Evolutionary conservation across 257 asterid genomes (phyloP).

Genomic region (Solanum bulbocastanum): DNA sequence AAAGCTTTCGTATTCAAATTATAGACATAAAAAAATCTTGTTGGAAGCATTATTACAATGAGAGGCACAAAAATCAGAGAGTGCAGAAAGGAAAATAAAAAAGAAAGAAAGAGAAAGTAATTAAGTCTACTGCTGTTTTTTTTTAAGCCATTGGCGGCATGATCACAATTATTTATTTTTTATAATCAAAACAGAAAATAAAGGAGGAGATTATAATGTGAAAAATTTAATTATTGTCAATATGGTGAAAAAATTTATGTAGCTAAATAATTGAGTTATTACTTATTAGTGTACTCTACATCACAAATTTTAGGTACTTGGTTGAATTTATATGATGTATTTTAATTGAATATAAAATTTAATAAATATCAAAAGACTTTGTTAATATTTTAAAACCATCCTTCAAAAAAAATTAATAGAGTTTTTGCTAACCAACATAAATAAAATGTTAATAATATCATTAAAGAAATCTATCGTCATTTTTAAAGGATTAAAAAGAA

Average conservation of each 20-base stretch:
- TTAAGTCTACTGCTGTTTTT: neutral
- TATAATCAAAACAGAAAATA: neutral
- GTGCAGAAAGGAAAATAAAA: neutral
- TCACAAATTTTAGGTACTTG: neutral
- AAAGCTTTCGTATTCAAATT: too few relatives aligned
- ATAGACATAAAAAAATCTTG: too few relatives aligned
- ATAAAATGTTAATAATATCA: neutral
- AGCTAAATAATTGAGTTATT: neutral
- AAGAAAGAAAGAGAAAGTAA: neutral
- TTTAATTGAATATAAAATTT: neutral
- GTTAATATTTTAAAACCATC: too few relatives aligned
- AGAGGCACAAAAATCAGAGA: neutral
- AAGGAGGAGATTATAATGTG: neutral
- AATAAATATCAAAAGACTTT: neutral
- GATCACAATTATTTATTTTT: neutral
- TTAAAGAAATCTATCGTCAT: too few relatives aligned
- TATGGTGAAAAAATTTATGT: neutral
- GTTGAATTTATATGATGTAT: neutral
- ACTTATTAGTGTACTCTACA: neutral
- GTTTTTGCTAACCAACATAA: neutral
- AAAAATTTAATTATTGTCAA: neutral
- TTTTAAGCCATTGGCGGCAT: neutral
- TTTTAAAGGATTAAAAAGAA: too few relatives aligned
- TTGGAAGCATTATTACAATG: too few relatives aligned
- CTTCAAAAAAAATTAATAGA: too few relatives aligned